Conservation (phyloP, 371 early-diverging fungal species). For the Mortierella sp. region DNA sequence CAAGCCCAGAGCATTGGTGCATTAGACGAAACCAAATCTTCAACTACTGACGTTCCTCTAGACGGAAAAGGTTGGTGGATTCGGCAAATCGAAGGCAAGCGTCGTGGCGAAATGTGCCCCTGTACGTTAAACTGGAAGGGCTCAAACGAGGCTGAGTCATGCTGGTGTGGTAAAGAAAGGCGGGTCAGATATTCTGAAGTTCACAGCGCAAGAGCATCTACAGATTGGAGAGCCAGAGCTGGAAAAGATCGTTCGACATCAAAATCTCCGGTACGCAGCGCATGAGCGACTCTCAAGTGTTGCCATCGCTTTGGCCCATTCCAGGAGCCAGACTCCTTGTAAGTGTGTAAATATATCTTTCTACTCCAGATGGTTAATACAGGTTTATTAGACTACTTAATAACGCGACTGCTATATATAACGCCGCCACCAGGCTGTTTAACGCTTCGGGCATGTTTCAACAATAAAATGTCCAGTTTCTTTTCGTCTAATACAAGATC, state of each 20-base stretch:
- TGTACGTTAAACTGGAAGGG: constrained; percentile 11
- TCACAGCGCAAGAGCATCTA: neutral
- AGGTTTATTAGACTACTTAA: constrained; percentile 25
- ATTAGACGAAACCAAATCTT: constrained; percentile 10
- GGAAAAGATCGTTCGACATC: neutral
- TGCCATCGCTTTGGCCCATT: too few relatives aligned
- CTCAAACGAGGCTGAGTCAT: constrained; percentile 1
- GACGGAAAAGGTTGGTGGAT: constrained; percentile 55
- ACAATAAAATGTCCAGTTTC: constrained; percentile 61
- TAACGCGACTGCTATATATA: constrained; percentile 47
- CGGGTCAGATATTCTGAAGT: constrained; percentile 4
- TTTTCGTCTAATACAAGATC: constrained; percentile 66
- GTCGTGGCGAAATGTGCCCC: constrained; percentile 42
- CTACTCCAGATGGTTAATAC: too few relatives aligned
- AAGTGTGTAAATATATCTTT: too few relatives aligned
- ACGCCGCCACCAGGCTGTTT: constrained; percentile 48
- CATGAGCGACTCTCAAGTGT: too few relatives aligned
- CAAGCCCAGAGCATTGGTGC: neutral
- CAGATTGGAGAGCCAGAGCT: neutral
- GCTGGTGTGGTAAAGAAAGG: constrained; percentile 47
- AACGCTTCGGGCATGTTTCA: constrained; percentile 60
- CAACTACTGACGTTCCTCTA: constrained; percentile 20
- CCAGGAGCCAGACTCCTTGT: too few relatives aligned
- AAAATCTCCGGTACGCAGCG: neutral
- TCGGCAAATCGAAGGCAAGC: constrained; percentile 45